Base-by-base conservation (phyloP, 345 rosid genomes). In the Jatropha curcas region DNA sequence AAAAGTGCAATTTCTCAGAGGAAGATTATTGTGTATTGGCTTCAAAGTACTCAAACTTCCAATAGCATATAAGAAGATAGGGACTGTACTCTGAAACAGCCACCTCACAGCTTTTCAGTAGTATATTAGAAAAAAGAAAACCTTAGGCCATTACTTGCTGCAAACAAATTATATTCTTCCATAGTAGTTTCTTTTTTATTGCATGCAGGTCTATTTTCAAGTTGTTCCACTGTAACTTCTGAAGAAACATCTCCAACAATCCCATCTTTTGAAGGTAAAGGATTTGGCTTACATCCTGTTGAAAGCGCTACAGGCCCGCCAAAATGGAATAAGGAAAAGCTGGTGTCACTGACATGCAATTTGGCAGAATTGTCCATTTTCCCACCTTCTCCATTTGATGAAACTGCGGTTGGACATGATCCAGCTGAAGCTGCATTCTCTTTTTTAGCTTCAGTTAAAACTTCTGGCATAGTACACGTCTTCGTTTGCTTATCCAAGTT, bases 111-210 rank as follows among this genome's bases (percentile, higher is more conserved):
- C 81, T 77, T 69, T 77, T 69, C 63, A 60, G 65, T 37, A 69
- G 16, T 57, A 28, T 74, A 68, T 82, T 74, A 86, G 83, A 85
- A 87, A 81, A 92, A 73, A 39, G 94, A 85, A 89, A 90, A 92
- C 76, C 86, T 83, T 65, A 87, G 30, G 66, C 88, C 86, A 52
- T 87, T 88, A 57, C 86, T 88, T 41, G 85, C 82, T 16, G 94
- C 94, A 85, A 95, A 95, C 90, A 92, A 83, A 85, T 88, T 91
- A 86, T 95, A 92, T 73, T 95, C 91, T 81, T 89, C 94, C 55
- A 86, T 62, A 16, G 81, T 68, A 50, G 80, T 76, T 79, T 83
- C 89, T 78, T 79, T 87, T 71, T 86, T 82, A 75, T 73, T 72
- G 85, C 87, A 77, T 71, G 74, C 82, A 39, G 79, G 75, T 78